Evolutionary conservation across 495 filamentous ascomycete genomes (phyloP), one percentile per base, ranked within the genome.

Genomic region (Aspergillus nidulans): DNA sequence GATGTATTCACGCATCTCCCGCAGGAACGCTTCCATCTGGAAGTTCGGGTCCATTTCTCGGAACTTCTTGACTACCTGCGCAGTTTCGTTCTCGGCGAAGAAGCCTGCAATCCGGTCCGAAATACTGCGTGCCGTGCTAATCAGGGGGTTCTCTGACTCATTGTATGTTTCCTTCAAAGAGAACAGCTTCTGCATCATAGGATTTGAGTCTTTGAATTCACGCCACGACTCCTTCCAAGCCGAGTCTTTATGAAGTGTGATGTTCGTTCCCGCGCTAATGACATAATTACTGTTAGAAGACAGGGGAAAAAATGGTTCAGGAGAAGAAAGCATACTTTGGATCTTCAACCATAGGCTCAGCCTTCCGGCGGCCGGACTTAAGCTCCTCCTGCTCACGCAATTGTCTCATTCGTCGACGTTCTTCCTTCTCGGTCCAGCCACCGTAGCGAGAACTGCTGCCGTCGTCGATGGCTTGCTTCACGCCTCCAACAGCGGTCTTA

Each of bases 21-120:
- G 84, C 32, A 97, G 74, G 78, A 97, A 98, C 0, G 89, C 84
- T 67, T 98, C 94, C 66, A 96, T 81, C 69, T 96, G 89, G 79
- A 98, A 98, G 53, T 77, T 84, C 12, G 94, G 95, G 62, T 98
- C 95, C 83, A 97, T 95, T 56, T 90, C 84, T n/a, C 91, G 84
- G 75, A 98, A 92, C 69, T 91, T 95, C 75, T 95, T 96, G 77
- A 98, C 92, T 3, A 98, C 94, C 77, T 81, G 85, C 15, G 94
- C 94, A 10, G 94, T 96, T 72, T 98, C 94, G 69, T 96, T 98
- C 69, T 97, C 94, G 32, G 94, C 94, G 59, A 98, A 98, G 72
- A 97, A 97, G 23, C 95, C 91, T 45, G 89, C 90, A 25, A 98
- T 81, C 39, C 88, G 82, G 69, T 98, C 94, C 10, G 91, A 89